Percentiles rank a stretch among this genome's conserved stretches.
phyloP scores from a whole-genome alignment of 352 stramenopile species.

The Aphanomyces stellatus region DNA sequence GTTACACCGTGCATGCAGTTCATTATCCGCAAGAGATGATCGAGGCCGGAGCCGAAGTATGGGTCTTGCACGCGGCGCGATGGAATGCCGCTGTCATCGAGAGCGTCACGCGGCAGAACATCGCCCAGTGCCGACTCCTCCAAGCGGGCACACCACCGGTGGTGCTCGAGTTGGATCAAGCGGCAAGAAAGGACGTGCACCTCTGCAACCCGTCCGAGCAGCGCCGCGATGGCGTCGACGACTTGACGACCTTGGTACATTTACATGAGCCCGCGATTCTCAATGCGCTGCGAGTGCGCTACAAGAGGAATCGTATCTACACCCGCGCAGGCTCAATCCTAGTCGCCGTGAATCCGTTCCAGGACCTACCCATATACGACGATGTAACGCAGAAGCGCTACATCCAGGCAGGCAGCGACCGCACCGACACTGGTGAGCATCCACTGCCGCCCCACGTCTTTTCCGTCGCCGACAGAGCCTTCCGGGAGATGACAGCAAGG shows the following conservation, averaged over 20 bases:
- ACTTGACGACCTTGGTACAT: slow-evolving; percentile 83
- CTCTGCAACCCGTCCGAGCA: neutral
- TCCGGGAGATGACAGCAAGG: slow-evolving; percentile 23
- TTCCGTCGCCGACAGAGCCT: slow-evolving; percentile 66
- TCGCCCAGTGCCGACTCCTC: slow-evolving; percentile 19
- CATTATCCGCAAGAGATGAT: neutral
- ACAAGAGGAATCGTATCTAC: slow-evolving; percentile 83
- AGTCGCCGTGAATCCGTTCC: slow-evolving; percentile 80
- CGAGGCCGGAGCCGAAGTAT: slow-evolving; percentile 26
- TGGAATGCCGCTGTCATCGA: slow-evolving; percentile 1
- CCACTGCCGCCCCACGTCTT: slow-evolving; percentile 78
- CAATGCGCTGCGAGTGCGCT: slow-evolving; percentile 69
- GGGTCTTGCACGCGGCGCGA: slow-evolving; percentile 4
- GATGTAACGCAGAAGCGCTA: slow-evolving; percentile 24
- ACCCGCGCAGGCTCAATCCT: slow-evolving; percentile 82
- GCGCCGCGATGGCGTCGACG: neutral
- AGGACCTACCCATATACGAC: slow-evolving; percentile 34
- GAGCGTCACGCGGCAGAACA: neutral
- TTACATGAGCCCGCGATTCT: slow-evolving; percentile 88
- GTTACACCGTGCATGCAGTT: slow-evolving; percentile 31
- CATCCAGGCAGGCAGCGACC: slow-evolving; percentile 21
- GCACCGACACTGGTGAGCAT: slow-evolving; percentile 40
- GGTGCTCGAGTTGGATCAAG: neutral
- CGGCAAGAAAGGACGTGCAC: slow-evolving; percentile 20
- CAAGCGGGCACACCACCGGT: slow-evolving; percentile 25